Evolutionary conservation across 257 asterid genomes (phyloP), one percentile per base, ranked within the genome.

Genomic region (Datura wrightii): DNA sequence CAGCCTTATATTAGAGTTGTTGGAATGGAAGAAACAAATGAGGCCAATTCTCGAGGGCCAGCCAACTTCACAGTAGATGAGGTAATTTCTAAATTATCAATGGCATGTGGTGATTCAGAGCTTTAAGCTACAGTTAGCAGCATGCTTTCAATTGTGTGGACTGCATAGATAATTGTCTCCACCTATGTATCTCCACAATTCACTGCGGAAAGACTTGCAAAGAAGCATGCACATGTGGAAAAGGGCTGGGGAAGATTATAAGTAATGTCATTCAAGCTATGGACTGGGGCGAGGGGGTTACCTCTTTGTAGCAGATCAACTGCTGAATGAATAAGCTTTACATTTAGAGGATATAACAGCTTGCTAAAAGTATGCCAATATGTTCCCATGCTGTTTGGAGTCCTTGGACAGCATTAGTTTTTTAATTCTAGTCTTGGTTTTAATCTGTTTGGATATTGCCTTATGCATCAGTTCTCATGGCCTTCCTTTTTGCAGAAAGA

Each of bases 1-100:
- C 99, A 96, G 91, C 99, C 99, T 70, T 96, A 96, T 85, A 88
- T 96, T 83, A 90, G 99, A 84, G 98, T 96, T 60, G 98, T 96
- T 81, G 99, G 99, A 82, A 86, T 96, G 80, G 97, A 96, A 88
- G 97, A 94, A 89, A 93, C 94, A 39, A 82, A 91, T 78, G 98
- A 96, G 86, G 90, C 97, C 79, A 93, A 90, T 90, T 87, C 98
- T 71, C 94, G 99, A 19, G 94, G 97, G 52, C 93, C 95, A 42
- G 88, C 97, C 89, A 92, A 91, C 89, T 97, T 95, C 86, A 90
- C 93, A 71, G 87, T 91, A 87, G 98, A 97, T 67, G 99, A 97
- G 95, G 99, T 94, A 85, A 86, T 67, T 82, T 16, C 72, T 14
- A 50, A 78, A 31, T 52, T 78, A 52, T 78, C 48, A 78, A 3